Evolutionary conservation across 495 filamentous ascomycete species (phyloP), one percentile per base, ranked within the genome.

Genomic region (Annulohypoxylon maeteangense): DNA sequence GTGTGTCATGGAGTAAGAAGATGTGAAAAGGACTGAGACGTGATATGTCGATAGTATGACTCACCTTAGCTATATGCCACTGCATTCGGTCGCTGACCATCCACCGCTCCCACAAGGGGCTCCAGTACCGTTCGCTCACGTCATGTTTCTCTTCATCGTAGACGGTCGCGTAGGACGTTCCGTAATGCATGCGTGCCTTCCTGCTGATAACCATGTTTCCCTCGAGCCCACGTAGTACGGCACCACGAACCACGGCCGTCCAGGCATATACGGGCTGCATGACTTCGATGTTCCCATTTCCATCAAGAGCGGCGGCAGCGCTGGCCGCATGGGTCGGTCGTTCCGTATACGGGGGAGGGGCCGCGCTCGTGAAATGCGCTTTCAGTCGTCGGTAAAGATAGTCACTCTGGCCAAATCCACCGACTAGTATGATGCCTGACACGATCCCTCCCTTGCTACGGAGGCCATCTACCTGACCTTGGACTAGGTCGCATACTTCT

Each of bases 41-140:
- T 25, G 23, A 31, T n/a, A 16, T 7, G 42, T 27, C 45, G 18
- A 50, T 27, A 34, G 8, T 6, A 55, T 3, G 14, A 75, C 82
- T 73, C 66, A 90, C 89, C 83, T 90, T 91, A 10, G 87, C 86
- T 76, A 91, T 91, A 79, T 92, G 90, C 90, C 90, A 93, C 72
- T 92, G 90, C 90, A 93, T 92, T 51, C 90, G 83, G 78, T 93
- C 90, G 60, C 83, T 87, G 14, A 93, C 89, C 90, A 93, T 93
- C 90, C 90, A 93, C 31, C 90, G 76, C 78, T 93, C 90, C 90
- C 90, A 93, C 36, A 93, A 70, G 11, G 90, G 90, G 62, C 84
- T 87, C 90, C 90, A 93, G 71, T 93, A 93, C 38, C 90, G 77
- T 67, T 93, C 90, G 29, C 77, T 82, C 6, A 91, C 84, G 14